A percentile compares a stretch with the other conserved stretches of the same genome.
Evolutionary conservation across 306 rosid genomes (phyloP).

Genomic region (Comarum palustre): DNA sequence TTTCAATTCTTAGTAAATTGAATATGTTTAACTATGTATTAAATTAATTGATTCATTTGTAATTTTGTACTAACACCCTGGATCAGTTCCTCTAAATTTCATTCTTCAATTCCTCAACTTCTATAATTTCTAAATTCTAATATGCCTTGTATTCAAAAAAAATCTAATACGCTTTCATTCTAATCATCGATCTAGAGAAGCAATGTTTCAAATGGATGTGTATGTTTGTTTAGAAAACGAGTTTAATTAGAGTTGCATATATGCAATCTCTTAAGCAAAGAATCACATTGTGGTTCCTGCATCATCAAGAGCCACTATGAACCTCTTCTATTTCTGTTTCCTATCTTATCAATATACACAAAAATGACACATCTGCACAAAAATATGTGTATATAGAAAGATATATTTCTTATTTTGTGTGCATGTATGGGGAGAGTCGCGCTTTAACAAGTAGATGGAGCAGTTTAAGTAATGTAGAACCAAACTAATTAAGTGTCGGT

Average conservation of each 20-base stretch:
- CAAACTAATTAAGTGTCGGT: too few species aligned
- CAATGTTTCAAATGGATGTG: neutral
- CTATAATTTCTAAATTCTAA: too few species aligned
- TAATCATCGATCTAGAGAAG: neutral
- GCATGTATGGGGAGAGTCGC: neutral
- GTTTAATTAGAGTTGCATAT: neutral
- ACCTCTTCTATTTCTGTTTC: neutral
- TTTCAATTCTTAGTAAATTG: too few species aligned
- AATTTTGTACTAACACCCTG: neutral
- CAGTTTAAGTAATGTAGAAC: too few species aligned
- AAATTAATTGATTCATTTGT: too few species aligned
- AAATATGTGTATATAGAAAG: neutral
- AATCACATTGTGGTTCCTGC: too few species aligned
- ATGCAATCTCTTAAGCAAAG: neutral
- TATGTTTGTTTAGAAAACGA: neutral
- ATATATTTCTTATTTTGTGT: neutral
- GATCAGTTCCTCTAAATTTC: neutral
- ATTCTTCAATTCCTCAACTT: neutral
- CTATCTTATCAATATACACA: neutral
- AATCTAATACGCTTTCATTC: too few species aligned
- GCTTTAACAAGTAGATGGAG: too few species aligned
- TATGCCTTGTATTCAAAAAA: too few species aligned
- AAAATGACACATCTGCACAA: too few species aligned
- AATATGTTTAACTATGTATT: too few species aligned
- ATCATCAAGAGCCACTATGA: neutral